phyloP scores from a whole-genome alignment of 2,329 filamentous ascomycete genomes.

The Trichoderma asperellum region DNA sequence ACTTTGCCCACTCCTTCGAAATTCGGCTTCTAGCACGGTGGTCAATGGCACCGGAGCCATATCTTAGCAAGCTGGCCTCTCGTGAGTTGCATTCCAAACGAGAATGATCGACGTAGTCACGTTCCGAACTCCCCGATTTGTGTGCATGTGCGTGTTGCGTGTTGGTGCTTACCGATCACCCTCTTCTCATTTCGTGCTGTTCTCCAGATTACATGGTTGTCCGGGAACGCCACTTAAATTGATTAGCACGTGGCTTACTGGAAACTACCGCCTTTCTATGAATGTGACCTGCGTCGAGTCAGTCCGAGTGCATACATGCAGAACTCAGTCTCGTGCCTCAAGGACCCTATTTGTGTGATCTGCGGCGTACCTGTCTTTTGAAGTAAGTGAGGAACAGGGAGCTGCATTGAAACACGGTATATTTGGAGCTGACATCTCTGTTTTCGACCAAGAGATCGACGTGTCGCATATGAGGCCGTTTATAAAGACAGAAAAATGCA shows the following conservation, averaged over 20 bases:
- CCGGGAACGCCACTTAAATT: not conserved
- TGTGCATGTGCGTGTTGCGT: not conserved
- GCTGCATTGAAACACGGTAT: not conserved
- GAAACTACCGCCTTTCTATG: not conserved
- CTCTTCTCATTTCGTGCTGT: not conserved
- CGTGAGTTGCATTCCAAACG: not conserved
- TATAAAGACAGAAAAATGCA: not conserved
- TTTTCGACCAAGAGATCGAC: not conserved
- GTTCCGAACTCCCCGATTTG: not conserved
- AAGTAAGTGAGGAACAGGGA: not conserved
- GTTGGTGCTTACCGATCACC: not conserved
- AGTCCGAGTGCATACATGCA: not conserved
- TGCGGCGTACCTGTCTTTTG: not conserved
- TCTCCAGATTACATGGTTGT: not conserved
- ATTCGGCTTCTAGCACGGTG: not conserved
- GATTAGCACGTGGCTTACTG: not conserved
- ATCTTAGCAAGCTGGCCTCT: not conserved
- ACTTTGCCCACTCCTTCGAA: not conserved
- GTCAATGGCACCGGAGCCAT: not conserved
- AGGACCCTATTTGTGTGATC: not conserved
- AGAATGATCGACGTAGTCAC: not conserved
- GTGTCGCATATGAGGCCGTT: not conserved
- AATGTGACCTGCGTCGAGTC: not conserved
- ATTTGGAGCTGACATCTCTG: not conserved
- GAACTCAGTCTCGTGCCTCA: constrained; percentile 1